Evolutionary conservation across 441 rosid species (phyloP).

Genomic region (Pelargonium citronellum): DNA sequence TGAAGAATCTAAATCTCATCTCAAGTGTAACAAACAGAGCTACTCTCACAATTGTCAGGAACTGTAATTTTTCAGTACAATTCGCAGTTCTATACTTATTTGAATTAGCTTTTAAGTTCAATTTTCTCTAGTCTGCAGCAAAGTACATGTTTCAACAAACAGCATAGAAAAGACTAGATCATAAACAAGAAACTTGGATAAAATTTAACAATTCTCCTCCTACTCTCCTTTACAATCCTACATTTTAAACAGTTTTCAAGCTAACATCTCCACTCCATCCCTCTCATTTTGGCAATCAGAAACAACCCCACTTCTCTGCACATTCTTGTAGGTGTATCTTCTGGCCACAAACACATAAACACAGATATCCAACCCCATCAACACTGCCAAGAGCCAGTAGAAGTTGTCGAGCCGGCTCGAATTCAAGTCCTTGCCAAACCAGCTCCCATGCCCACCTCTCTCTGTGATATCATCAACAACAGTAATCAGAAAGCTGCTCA

Average conservation of each 20-base stretch:
- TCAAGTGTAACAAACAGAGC: slow-evolving; percentile 1
- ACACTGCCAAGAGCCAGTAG: slow-evolving; percentile 26
- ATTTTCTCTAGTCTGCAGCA: too few species aligned
- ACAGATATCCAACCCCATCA: slow-evolving; percentile 21
- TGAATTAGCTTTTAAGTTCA: too few species aligned
- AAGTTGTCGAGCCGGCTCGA: slow-evolving; percentile 26
- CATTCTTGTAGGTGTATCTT: slow-evolving; percentile 30
- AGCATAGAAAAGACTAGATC: too few species aligned
- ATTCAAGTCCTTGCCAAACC: slow-evolving; percentile 36
- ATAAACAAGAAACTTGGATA: too few species aligned
- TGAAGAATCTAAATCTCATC: background rate
- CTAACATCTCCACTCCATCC: slow-evolving; percentile 17
- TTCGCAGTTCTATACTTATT: background rate
- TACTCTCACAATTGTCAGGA: background rate
- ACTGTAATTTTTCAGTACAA: background rate
- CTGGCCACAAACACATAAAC: slow-evolving; percentile 22
- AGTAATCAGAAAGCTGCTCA: slow-evolving; percentile 32
- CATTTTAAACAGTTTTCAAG: slow-evolving; percentile 15
- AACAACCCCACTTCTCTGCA: slow-evolving; percentile 15
- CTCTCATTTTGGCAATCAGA: slow-evolving; percentile 8
- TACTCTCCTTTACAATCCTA: too few species aligned
- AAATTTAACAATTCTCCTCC: too few species aligned
- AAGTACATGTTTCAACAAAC: too few species aligned
- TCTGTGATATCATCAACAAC: slow-evolving; percentile 21
- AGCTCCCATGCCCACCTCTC: slow-evolving; percentile 15